Conservation (phyloP, 2,329 filamentous ascomycete genomes). For the Fusarium sp. region DNA sequence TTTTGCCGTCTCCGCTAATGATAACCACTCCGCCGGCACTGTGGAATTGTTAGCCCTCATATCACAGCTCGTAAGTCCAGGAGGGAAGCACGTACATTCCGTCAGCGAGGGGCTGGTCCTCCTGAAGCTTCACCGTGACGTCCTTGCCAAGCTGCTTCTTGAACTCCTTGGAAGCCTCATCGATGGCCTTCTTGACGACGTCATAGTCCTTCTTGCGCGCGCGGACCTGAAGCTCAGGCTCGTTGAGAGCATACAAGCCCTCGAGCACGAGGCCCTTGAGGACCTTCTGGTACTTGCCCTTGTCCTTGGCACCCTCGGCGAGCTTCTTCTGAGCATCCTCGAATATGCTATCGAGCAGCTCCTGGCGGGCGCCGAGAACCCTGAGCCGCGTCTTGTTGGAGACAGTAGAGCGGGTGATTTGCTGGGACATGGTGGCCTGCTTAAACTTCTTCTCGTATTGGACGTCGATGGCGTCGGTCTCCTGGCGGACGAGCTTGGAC, state of each 20-base stretch:
- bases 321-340: slow-evolving; percentile 82
- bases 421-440: slow-evolving; percentile 97
- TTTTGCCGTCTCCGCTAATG: slow-evolving; percentile 87
- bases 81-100: slow-evolving; percentile 76
- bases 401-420: slow-evolving; percentile 96
- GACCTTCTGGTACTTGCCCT: slow-evolving; percentile 78
- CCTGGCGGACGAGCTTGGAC: slow-evolving; percentile 96
- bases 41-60: slow-evolving; percentile 40
- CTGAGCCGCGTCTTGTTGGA: slow-evolving; percentile 95
- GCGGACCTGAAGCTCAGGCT: slow-evolving; percentile 80
- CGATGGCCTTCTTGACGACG: slow-evolving; percentile 80
- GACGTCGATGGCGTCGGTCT: slow-evolving; percentile 91
- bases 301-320: slow-evolving; percentile 72
- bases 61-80: background rate
- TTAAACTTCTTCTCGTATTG: slow-evolving; percentile 99
- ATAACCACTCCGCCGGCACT: slow-evolving; percentile 89
- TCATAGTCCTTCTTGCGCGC: slow-evolving; percentile 84
- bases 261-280: slow-evolving; percentile 88
- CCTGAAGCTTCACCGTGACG: slow-evolving; percentile 77
- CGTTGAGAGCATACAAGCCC: slow-evolving; percentile 88
- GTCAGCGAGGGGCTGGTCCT: slow-evolving; percentile 82
- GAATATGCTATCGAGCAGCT: slow-evolving; percentile 91
- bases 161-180: slow-evolving; percentile 83
- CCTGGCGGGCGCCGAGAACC: slow-evolving; percentile 88
- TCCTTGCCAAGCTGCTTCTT: slow-evolving; percentile 82